Conservation (phyloP, 805 yeast species). For the Maudiozyma bulderi region DNA sequence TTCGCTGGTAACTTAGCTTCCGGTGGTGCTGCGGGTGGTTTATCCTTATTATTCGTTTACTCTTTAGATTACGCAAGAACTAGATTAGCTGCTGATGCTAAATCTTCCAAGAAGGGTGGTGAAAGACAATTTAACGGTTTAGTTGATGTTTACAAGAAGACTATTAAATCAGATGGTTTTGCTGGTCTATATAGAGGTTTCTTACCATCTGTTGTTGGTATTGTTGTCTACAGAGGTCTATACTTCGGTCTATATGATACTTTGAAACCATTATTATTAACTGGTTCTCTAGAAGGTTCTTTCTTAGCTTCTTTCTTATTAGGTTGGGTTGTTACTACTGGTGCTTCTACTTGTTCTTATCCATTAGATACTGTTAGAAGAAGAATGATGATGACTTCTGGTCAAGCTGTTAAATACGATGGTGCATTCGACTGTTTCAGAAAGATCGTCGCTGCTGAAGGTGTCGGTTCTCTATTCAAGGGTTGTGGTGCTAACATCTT, state of each 20-base stretch:
- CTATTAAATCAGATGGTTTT: constrained; percentile 90
- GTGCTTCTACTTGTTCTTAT: constrained; percentile 97
- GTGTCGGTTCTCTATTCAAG: constrained; percentile 87
- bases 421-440: constrained; percentile 92
- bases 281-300: constrained; percentile 89
- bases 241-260: constrained; percentile 98
- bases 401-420: constrained; percentile 93
- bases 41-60: constrained; percentile 26
- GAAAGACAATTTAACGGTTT: constrained; percentile 96
- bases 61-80: constrained; percentile 98
- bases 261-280: constrained; percentile 86
- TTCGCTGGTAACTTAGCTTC: constrained; percentile 97
- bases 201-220: constrained; percentile 97
- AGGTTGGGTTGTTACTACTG: constrained; percentile 97
- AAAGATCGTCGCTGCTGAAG: constrained; percentile 92
- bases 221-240: constrained; percentile 97
- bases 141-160: constrained; percentile 92
- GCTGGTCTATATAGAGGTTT: constrained; percentile 99
- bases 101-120: constrained; percentile 77
- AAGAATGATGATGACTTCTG: constrained; percentile 99
- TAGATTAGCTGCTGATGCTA: constrained; percentile 97
- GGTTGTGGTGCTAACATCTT: constrained; percentile 99
- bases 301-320: constrained; percentile 92
- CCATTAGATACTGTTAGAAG: constrained; percentile 99
- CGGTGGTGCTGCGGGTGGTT: constrained; percentile 97